phyloP scores from a whole-genome alignment of 1,284 basidiomycete species.

The Leccinum angustisporum region DNA sequence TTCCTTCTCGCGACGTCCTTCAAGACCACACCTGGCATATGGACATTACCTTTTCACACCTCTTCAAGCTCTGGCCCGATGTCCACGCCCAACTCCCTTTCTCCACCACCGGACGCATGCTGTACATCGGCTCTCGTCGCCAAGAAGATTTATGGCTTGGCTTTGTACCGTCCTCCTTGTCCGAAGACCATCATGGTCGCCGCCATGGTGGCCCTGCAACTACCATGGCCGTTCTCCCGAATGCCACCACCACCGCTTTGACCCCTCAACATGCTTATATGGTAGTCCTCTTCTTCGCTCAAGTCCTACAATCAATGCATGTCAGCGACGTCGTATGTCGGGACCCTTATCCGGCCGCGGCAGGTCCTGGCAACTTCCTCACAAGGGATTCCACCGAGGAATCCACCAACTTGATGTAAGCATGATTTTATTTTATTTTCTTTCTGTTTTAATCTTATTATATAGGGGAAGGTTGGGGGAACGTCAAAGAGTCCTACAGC shows the following conservation, averaged over 20 bases:
- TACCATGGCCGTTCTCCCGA: not conserved
- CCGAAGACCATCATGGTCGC: not conserved
- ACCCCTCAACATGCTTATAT: not conserved
- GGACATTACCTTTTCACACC: not conserved
- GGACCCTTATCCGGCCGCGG: not conserved
- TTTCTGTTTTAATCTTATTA: no score
- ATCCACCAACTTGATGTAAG: not conserved
- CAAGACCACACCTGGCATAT: slow-evolving; percentile 5
- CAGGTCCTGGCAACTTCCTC: not conserved
- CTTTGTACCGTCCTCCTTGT: not conserved
- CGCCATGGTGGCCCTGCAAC: not conserved
- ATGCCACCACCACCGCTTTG: not conserved
- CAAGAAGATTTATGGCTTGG: slow-evolving; percentile 13
- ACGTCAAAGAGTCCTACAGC: not conserved
- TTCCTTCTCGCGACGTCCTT: not conserved
- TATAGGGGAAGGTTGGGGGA: not conserved
- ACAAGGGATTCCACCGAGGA: not conserved
- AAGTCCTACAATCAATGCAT: not conserved
- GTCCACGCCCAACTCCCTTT: not conserved
- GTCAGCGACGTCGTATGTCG: not conserved
- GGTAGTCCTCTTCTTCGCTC: slow-evolving; percentile 4
- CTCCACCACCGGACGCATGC: not conserved
- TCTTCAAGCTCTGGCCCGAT: slow-evolving; percentile 7
- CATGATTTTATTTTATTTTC: no score
- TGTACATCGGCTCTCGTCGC: not conserved